These are phyloP conservation scores for Podaxis sp. DNA, from an alignment of 768 basidiomycete genomes.

Conservation along the genomic window DNA sequence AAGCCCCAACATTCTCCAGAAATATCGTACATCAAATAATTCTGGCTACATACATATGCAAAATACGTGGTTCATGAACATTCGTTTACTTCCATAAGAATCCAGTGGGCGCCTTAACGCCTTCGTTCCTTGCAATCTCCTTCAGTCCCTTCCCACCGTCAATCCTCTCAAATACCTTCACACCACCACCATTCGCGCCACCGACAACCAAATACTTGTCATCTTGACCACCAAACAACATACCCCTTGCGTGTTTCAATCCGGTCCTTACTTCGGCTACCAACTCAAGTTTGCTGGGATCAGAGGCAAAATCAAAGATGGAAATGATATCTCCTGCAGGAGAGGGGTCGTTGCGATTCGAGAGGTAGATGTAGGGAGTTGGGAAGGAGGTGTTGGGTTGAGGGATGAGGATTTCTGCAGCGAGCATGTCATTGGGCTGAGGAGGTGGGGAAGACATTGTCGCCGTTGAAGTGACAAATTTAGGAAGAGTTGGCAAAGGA, in stretches of 20 bases:
- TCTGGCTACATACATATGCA: not conserved
- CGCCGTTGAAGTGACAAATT: constrained; percentile 37
- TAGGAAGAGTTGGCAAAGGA: constrained; percentile 34
- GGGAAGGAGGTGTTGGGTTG: constrained; percentile 46
- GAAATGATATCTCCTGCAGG: constrained; percentile 69
- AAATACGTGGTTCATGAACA: not conserved
- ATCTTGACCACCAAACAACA: constrained; percentile 60
- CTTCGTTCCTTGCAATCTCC: constrained; percentile 42
- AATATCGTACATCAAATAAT: not conserved
- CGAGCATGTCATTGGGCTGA: constrained; percentile 47
- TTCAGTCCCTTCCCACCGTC: constrained; percentile 54
- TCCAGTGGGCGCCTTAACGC: constrained; percentile 43
- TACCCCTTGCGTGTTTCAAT: constrained; percentile 64
- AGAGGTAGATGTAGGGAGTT: constrained; percentile 59
- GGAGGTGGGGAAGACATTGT: constrained; percentile 46
- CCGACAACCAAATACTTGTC: constrained; percentile 62
- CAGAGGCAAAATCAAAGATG: constrained; percentile 52
- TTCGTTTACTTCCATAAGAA: constrained; percentile 45
- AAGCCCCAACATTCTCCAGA: not conserved
- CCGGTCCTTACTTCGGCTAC: constrained; percentile 65
- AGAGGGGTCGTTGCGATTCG: constrained; percentile 72
- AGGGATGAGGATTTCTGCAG: constrained; percentile 67
- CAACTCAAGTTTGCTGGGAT: constrained; percentile 38
- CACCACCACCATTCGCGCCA: constrained; percentile 57
- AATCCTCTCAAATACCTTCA: constrained; percentile 66